Base-by-base conservation (phyloP, 495 filamentous ascomycete species). In the Penicillium waksmanii region DNA sequence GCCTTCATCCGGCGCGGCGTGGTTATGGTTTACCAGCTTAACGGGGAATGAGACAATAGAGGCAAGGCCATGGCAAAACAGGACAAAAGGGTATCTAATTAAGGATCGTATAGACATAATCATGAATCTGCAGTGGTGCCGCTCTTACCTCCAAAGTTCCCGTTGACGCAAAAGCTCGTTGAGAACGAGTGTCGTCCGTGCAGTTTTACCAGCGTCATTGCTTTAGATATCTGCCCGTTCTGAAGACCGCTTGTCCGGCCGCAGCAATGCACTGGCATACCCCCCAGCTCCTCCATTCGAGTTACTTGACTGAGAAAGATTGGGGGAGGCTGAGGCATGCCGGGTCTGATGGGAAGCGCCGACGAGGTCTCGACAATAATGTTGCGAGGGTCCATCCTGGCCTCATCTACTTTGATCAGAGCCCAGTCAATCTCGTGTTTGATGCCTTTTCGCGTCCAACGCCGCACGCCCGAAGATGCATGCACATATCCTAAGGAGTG, bases 401-500 rank as follows among this genome's bases (percentile, higher is more conserved):
- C 80, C 8, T 87, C 77, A 18, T 87, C 75, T 51, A 98, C 89
- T 67, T 93, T 88, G 59, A 98, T 90, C 10, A 98, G 76, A 0
- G 93, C 93, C 94, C 94, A 98, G 70, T 98, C 94, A 58, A 98
- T 93, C 70, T 98, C 94, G 65, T 98, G 94, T 13, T 89, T 81
- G 12, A 93, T 73, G 6, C 84, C 84, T 43, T 85, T 76, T 25
- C 84, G 78, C 55, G 72, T 80, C 64, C 87, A 87, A 3, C 95
- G 85, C 17, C 90, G 83, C 55, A 97, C 85, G 9, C 94, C 94
- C 17, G 91, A 96, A 2, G 92, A 96, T 17, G 93, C 94, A 58
- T 96, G 89, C 31, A 97, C 78, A 61, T 90, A 87, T 11, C 94
- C 94, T 3, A 98, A 77, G 9, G 83, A 82, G 64, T 90, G 92